Conservation (phyloP, 768 basidiomycete genomes). For the Serendipita sp. region DNA sequence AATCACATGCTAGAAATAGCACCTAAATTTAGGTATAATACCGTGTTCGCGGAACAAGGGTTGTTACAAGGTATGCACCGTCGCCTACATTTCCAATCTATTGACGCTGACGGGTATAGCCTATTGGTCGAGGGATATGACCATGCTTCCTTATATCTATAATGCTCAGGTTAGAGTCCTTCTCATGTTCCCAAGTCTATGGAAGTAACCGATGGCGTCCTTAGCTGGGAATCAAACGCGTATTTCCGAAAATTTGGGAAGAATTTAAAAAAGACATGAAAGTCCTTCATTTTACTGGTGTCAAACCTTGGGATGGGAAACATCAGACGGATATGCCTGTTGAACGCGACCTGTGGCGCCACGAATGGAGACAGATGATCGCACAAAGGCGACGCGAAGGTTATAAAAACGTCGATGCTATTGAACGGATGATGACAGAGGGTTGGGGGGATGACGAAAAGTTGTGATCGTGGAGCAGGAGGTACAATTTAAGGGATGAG, state of each 20-base stretch:
- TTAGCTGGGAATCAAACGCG: slow-evolving; percentile 9
- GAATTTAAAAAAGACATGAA: slow-evolving; percentile 6
- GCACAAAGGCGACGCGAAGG: background rate
- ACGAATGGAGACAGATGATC: slow-evolving; percentile 5
- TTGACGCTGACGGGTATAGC: background rate
- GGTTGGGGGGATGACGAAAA: too few species aligned
- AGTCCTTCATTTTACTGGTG: slow-evolving; percentile 8
- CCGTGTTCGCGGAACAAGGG: slow-evolving; percentile 8
- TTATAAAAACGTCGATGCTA: too few species aligned
- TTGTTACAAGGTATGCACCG: slow-evolving; percentile 4
- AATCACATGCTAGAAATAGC: slow-evolving; percentile 8
- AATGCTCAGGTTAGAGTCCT: slow-evolving; percentile 5
- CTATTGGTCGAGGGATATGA: slow-evolving; percentile 7
- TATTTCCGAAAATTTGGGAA: slow-evolving; percentile 7
- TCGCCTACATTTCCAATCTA: background rate
- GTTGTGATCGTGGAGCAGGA: too few species aligned
- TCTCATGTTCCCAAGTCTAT: background rate
- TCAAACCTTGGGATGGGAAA: slow-evolving; percentile 9
- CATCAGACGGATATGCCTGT: slow-evolving; percentile 5
- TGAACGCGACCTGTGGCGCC: slow-evolving; percentile 8
- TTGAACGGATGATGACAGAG: too few species aligned
- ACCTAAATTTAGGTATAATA: slow-evolving; percentile 6
- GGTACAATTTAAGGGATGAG: too few species aligned
- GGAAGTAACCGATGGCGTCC: background rate
- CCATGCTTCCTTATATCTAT: slow-evolving; percentile 7